These are phyloP conservation scores for Crithidia fasciculata DNA, from an alignment of 208 protist species.

Conservation along the genomic window DNA sequence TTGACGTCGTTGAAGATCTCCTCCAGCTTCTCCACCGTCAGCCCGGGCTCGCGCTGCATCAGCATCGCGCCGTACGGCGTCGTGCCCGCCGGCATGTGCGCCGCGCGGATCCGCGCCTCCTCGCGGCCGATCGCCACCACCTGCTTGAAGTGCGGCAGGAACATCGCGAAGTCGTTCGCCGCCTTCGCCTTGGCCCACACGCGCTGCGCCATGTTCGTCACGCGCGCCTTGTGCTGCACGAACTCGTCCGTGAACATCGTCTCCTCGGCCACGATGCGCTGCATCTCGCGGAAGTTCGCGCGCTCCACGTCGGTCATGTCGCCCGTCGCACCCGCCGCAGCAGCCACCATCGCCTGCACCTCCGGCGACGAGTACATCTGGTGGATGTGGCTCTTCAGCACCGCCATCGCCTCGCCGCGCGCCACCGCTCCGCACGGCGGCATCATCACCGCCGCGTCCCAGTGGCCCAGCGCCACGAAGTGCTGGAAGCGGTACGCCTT, in stretches of 20 bases:
- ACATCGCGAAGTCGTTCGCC: constrained; percentile 10
- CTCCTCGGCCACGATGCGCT: constrained; percentile 5
- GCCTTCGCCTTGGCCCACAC: constrained; percentile 14
- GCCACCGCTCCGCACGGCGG: constrained; percentile 41
- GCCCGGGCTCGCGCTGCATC: constrained; percentile 10
- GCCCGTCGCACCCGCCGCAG: neutral
- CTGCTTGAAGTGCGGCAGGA: constrained; percentile 15
- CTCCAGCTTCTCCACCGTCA: constrained; percentile 14
- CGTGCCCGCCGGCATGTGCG: constrained; percentile 2
- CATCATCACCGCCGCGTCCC: constrained; percentile 61
- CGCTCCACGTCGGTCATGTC: constrained; percentile 9
- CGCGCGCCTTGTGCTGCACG: constrained; percentile 6
- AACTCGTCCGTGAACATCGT: constrained; percentile 15
- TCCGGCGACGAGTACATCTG: constrained; percentile 35
- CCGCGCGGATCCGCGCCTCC: constrained; percentile 1
- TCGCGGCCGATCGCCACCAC: constrained; percentile 10
- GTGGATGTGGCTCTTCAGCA: constrained; percentile 37
- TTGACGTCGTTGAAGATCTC: constrained; percentile 19
- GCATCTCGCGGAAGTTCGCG: constrained; percentile 13
- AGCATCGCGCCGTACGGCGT: constrained; percentile 4
- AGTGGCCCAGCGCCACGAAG: constrained; percentile 36
- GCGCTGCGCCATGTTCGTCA: constrained; percentile 5
- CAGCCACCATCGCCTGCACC: constrained; percentile 13
- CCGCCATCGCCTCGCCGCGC: constrained; percentile 42
- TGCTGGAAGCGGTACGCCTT: constrained; percentile 45